phyloP scores from a whole-genome alignment of 2,329 filamentous ascomycete species.

The Calonectria pseudoreteaudii region DNA sequence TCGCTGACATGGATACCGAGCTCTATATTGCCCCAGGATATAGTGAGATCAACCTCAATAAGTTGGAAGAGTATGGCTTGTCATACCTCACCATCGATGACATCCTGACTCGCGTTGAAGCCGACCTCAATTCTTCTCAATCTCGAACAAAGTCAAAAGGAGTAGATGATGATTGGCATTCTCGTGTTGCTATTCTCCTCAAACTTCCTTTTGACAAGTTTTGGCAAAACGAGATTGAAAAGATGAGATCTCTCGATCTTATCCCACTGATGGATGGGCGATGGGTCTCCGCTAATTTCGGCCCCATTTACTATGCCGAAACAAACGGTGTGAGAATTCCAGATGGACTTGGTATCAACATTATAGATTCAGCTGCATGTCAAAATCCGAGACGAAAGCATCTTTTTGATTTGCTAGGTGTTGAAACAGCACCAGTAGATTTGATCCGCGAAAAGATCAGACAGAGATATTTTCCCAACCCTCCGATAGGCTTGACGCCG shows the following conservation, averaged over 20 bases:
- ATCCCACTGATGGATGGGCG: conserved; percentile 28
- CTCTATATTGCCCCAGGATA: conserved; percentile 37
- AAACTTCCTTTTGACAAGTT: background rate
- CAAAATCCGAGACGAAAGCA: conserved; percentile 22
- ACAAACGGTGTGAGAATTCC: conserved; percentile 24
- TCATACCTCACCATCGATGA: background rate
- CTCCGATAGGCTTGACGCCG: background rate
- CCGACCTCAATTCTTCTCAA: conserved; percentile 7
- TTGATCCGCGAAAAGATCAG: conserved; percentile 18
- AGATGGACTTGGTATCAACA: conserved; percentile 14
- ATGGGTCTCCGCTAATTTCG: conserved; percentile 29
- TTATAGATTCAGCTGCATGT: conserved; percentile 25
- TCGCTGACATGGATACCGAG: conserved; percentile 26
- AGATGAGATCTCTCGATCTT: conserved; percentile 11
- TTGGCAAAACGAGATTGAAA: background rate
- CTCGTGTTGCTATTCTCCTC: conserved; percentile 23
- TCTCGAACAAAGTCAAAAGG: conserved; percentile 32
- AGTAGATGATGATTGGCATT: conserved; percentile 26
- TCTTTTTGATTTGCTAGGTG: conserved; percentile 29
- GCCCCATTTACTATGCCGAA: conserved; percentile 26
- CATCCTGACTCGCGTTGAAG: conserved; percentile 18
- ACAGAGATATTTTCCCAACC: background rate
- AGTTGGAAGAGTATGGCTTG: background rate
- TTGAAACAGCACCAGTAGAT: conserved; percentile 11
- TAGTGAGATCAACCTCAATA: background rate